Evolutionary conservation across 1,284 basidiomycete species (phyloP), one percentile per base, ranked within the genome.

Genomic region (Ceratobasidium sp.): DNA sequence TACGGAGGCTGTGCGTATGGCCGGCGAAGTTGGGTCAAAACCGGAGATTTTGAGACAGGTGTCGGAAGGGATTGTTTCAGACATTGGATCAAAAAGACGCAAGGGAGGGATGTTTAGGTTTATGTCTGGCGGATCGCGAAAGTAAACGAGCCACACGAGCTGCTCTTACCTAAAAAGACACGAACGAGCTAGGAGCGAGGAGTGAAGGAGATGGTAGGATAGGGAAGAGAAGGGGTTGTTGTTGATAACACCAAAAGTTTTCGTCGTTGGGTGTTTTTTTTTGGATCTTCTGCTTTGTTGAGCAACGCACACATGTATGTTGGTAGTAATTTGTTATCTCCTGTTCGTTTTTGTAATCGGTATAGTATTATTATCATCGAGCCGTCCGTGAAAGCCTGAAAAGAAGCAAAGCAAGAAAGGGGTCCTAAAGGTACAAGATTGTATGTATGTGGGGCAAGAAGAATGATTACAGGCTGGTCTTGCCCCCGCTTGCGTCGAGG

Each of bases 401-500:
- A 26, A 52, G 28, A 30, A 54, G 64, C 50, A 46, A 67, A 43
- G 18, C 35, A 41, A 61, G 35, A 30, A 30, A 67, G 50, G 18
- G 32, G 23, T 38, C 38, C 30, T 67, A 67, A 11, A 14, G 26
- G 49, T 57, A 67, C 52, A 67, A 43, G 57, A n/a, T 38, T 11
- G 26, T 54, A 41, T 66, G 47, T 21, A 63, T 46, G 21, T 1
- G 18, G 8, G 11, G 9, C 18, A 11, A 23, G 8, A 52, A 9
- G 54, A 30, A 9, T 26, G 13, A 54, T 55, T 38, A 67, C 7
- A 67, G 50, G 23, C 64, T 43, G 23, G 64, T 67, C 52, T 67
- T 67, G 32, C 64, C 64, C 43, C 64, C 64, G n/a, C 64, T 67
- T 18, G 52, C 71, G 35, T 72, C 72, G 23, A 77, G 58, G 7